phyloP scores from a whole-genome alignment of 768 basidiomycete species.

The Kwoniella sp. region DNA sequence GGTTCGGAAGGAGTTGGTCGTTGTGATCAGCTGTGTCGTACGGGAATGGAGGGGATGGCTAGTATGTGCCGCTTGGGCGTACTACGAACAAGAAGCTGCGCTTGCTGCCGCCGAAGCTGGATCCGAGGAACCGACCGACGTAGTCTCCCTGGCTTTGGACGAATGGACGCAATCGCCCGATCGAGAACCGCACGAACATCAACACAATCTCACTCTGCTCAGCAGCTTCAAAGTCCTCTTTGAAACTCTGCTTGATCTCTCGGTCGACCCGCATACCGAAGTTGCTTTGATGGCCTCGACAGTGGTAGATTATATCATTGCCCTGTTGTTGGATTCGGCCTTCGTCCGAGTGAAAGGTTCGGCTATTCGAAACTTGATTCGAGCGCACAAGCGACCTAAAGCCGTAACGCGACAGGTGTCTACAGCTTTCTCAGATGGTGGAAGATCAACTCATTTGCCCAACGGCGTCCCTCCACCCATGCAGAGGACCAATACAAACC shows the following conservation, averaged over 20 bases:
- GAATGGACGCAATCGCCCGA: constrained; percentile 54
- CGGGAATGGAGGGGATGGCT: constrained; percentile 97
- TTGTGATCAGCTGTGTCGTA: constrained; percentile 87
- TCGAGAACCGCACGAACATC: constrained; percentile 64
- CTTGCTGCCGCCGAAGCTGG: constrained; percentile 30
- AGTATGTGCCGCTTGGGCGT: constrained; percentile 93
- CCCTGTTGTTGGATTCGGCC: constrained; percentile 83
- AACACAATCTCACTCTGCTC: constrained; percentile 77
- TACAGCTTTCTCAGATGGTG: constrained; percentile 19
- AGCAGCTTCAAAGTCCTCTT: constrained; percentile 96
- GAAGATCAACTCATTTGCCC: constrained; percentile 12
- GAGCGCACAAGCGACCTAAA: constrained; percentile 23
- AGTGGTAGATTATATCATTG: constrained; percentile 88
- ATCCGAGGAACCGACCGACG: constrained; percentile 10
- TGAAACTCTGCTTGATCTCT: constrained; percentile 81
- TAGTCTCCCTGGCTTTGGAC: constrained; percentile 29
- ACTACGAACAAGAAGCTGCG: constrained; percentile 79
- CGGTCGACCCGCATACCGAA: constrained; percentile 88
- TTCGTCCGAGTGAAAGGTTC: constrained; percentile 74
- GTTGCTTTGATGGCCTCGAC: constrained; percentile 89
- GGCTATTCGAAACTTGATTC: constrained; percentile 58
- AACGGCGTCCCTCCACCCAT: constrained; percentile 28
- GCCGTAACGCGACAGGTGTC: constrained; percentile 22
- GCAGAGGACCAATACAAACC: constrained; percentile 40
- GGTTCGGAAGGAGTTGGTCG: constrained; percentile 89